A percentile compares a stretch with the other conserved stretches of the same genome.
Evolutionary conservation across 108 stramenopile genomes (phyloP).

Genomic region (Discostella stelligeroides): DNA sequence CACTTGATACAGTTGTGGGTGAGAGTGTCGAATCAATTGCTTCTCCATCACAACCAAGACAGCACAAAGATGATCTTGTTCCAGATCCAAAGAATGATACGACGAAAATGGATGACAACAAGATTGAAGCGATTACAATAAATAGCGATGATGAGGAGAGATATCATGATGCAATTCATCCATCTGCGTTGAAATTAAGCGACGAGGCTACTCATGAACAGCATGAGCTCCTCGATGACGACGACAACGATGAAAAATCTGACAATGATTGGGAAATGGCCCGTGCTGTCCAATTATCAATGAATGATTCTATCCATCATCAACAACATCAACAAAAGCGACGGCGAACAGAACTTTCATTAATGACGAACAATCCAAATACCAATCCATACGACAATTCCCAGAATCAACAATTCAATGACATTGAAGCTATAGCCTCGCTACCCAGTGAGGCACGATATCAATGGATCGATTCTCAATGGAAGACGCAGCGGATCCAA

Average conservation of each 20-base stretch:
- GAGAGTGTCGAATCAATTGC: too few relatives aligned
- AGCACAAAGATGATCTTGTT: too few relatives aligned
- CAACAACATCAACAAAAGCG: constrained; percentile 8
- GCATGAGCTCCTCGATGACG: constrained; percentile 17
- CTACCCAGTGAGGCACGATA: constrained; percentile 72
- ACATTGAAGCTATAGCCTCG: constrained; percentile 61
- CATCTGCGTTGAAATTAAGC: too few relatives aligned
- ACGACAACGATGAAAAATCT: constrained; percentile 20
- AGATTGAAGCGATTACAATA: too few relatives aligned
- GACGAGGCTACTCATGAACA: too few relatives aligned
- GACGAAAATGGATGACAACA: too few relatives aligned
- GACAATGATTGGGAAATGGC: constrained; percentile 56
- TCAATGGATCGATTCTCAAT: constrained; percentile 53
- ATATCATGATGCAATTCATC: too few relatives aligned
- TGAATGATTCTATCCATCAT: constrained; percentile 31
- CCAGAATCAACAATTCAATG: constrained; percentile 9
- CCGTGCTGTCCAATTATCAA: constrained; percentile 40
- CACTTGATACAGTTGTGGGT: too few relatives aligned
- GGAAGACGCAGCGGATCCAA: constrained; percentile 75
- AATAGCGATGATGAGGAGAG: too few relatives aligned
- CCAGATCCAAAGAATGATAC: too few relatives aligned
- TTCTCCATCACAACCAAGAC: too few relatives aligned
- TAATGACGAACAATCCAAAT: neutral
- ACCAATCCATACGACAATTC: constrained; percentile 10
- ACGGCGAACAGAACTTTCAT: too few relatives aligned